phyloP scores from a whole-genome alignment of 352 stramenopile species.

The Phytophthora pinifolia region DNA sequence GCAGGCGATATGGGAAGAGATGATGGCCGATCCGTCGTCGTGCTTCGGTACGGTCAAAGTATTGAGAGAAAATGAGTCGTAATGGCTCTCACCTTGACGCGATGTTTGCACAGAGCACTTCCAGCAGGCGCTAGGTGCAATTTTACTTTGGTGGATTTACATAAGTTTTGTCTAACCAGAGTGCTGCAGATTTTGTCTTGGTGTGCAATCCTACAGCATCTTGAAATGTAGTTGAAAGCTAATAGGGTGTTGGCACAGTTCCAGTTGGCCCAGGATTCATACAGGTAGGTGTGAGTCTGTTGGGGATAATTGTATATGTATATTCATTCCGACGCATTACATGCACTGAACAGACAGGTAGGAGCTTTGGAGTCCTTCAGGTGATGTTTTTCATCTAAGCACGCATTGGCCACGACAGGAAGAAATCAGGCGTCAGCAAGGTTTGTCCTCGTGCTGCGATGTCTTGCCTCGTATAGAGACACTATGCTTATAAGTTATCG shows the following conservation, averaged over 20 bases:
- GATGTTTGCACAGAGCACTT: constrained; percentile 55
- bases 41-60: constrained; percentile 62
- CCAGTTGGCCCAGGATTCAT: constrained; percentile 83
- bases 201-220: constrained; percentile 26
- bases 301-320: not conserved
- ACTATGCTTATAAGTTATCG: too few relatives aligned
- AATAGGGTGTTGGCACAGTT: constrained; percentile 46
- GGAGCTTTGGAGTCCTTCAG: not conserved
- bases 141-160: not conserved
- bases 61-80: not conserved
- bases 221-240: constrained; percentile 6
- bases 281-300: constrained; percentile 39
- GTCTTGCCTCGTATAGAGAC: not conserved
- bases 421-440: constrained; percentile 74
- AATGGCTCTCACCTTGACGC: constrained; percentile 5
- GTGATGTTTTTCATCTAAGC: not conserved
- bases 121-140: constrained; percentile 63
- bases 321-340: not conserved
- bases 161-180: constrained; percentile 6
- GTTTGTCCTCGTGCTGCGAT: constrained; percentile 22
- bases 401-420: constrained; percentile 35
- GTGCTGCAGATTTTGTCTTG: constrained; percentile 71
- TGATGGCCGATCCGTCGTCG: constrained; percentile 81
- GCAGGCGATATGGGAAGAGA: constrained; percentile 88
- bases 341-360: constrained; percentile 49